Evolutionary conservation across 306 rosid genomes (phyloP).

Genomic region (Hylodesmum podocarpum): DNA sequence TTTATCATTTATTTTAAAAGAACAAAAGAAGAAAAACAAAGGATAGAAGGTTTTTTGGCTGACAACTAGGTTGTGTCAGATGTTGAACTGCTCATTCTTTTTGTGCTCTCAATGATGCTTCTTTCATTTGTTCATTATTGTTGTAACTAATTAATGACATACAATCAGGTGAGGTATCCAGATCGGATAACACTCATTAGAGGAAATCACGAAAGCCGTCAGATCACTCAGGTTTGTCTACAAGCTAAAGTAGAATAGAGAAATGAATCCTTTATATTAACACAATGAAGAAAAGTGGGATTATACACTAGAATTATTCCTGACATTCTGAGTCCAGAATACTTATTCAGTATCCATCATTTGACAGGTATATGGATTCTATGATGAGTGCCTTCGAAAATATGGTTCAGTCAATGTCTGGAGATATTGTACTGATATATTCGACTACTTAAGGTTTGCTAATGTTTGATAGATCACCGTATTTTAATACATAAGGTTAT

Average conservation of each 20-base stretch:
- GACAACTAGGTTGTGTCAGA: not conserved
- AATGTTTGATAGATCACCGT: constrained; percentile 19
- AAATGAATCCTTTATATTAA: not conserved
- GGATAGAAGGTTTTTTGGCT: not conserved
- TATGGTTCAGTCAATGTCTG: constrained; percentile 99
- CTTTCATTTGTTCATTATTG: constrained; percentile 3
- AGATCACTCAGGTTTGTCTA: constrained; percentile 89
- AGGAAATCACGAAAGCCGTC: constrained; percentile 99
- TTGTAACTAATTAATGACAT: constrained; percentile 29
- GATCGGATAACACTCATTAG: constrained; percentile 98
- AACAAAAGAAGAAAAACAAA: not conserved
- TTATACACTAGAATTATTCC: constrained; percentile 2
- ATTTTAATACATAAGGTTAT: not conserved
- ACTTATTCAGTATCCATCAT: constrained; percentile 41
- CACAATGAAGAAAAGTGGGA: not conserved
- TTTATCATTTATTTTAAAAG: not conserved
- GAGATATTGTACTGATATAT: constrained; percentile 99
- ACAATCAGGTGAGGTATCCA: constrained; percentile 92
- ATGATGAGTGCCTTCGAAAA: constrained; percentile 98
- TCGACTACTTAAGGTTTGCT: constrained; percentile 89
- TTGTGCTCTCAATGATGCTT: not conserved
- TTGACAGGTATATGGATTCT: constrained; percentile 98
- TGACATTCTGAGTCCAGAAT: constrained; percentile 17
- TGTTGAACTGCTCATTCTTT: not conserved
- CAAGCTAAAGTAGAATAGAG: constrained; percentile 11